A percentile compares a stretch with the other conserved stretches of the same genome.
Conservation (phyloP, 345 rosid genomes). For the Draba incana region DNA sequence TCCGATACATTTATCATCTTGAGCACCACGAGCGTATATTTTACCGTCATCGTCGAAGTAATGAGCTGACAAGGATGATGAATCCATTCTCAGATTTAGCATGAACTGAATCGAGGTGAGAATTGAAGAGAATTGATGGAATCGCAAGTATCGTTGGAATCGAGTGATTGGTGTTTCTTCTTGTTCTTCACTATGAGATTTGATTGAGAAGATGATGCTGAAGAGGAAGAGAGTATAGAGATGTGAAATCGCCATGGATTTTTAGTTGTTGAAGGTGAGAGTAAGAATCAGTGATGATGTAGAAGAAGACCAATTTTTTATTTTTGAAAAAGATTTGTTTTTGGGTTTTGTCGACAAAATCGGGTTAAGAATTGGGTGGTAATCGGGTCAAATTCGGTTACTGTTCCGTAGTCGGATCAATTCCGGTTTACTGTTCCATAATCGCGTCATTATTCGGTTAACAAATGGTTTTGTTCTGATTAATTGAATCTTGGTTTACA, state of each 20-base stretch:
- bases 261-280: constrained; percentile 1
- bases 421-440: too few relatives aligned
- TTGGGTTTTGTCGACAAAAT: too few relatives aligned
- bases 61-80: constrained; percentile 80
- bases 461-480: too few relatives aligned
- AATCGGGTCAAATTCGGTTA: too few relatives aligned
- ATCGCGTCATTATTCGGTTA: too few relatives aligned
- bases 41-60: constrained; percentile 58
- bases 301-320: too few relatives aligned
- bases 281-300: too few relatives aligned
- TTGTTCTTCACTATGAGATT: constrained; percentile 15
- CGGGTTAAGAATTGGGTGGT: too few relatives aligned
- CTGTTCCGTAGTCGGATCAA: too few relatives aligned
- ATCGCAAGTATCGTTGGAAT: constrained; percentile 65
- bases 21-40: constrained; percentile 86
- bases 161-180: constrained; percentile 53
- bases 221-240: constrained; percentile 10
- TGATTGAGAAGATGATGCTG: neutral
- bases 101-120: constrained; percentile 96
- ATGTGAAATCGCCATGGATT: constrained; percentile 24
- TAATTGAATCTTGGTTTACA: too few relatives aligned
- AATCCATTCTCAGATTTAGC: constrained; percentile 77
- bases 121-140: constrained; percentile 80
- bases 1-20: constrained; percentile 85
- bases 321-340: too few relatives aligned